Evolutionary conservation across 441 rosid species (phyloP).

Genomic region (Kokia cookei): DNA sequence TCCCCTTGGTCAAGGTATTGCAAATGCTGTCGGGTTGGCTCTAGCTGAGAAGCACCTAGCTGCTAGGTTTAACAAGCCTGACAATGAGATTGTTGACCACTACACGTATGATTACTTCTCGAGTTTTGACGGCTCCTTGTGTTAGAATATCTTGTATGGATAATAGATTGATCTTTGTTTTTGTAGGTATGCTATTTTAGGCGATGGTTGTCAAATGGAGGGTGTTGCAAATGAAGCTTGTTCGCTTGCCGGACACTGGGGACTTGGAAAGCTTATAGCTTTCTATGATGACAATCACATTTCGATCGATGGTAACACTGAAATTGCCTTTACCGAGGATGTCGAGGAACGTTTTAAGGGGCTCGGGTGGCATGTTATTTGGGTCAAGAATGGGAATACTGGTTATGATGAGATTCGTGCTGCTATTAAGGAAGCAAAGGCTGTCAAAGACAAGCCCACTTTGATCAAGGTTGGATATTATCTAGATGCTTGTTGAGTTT

Average conservation of each 20-base stretch:
- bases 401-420: conserved; percentile 94
- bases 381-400: conserved; percentile 94
- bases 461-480: conserved; percentile 63
- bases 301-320: conserved; percentile 90
- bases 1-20: conserved; percentile 96
- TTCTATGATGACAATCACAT: conserved; percentile 95
- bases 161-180: conserved; percentile 4
- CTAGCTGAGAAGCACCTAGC: conserved; percentile 94
- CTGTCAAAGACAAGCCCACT: conserved; percentile 83
- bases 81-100: conserved; percentile 81
- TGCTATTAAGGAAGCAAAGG: conserved; percentile 91
- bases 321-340: conserved; percentile 80
- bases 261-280: conserved; percentile 90
- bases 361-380: conserved; percentile 95
- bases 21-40: conserved; percentile 97
- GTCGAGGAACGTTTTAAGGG: conserved; percentile 79
- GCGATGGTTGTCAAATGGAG: conserved; percentile 98
- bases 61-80: conserved; percentile 92
- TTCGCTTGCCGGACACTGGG: conserved; percentile 92
- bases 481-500: neutral
- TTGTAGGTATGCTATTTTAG: conserved; percentile 21
- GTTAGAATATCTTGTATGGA: neutral
- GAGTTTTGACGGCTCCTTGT: neutral
- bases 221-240: conserved; percentile 82
- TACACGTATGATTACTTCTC: conserved; percentile 48